A percentile compares a stretch with the other conserved stretches of the same genome.
Conservation (phyloP, 768 basidiomycete genomes). For the Pleurotus eryngii region DNA sequence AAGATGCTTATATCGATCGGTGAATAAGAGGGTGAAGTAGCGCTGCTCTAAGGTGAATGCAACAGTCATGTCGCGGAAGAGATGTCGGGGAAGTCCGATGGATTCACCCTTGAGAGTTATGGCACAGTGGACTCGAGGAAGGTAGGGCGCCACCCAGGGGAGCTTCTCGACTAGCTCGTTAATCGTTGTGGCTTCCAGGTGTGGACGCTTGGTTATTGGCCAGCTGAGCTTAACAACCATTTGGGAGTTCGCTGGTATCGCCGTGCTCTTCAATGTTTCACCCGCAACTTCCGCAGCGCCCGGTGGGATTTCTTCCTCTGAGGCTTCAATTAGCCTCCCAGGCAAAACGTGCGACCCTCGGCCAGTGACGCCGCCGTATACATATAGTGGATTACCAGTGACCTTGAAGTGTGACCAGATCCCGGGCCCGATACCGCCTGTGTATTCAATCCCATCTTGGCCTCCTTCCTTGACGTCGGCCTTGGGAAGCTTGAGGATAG, state of each 20-base stretch:
- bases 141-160: conserved; percentile 11
- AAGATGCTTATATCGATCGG: conserved; percentile 17
- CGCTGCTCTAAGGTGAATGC: conserved; percentile 10
- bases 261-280: background rate
- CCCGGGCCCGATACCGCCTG: background rate
- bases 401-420: background rate
- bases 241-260: too few species aligned
- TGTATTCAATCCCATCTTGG: background rate
- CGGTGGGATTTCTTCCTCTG: background rate
- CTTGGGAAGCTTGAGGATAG: background rate
- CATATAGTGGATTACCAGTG: conserved; percentile 4
- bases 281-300: background rate
- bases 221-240: conserved; percentile 15
- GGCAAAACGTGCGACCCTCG: conserved; percentile 15
- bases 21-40: conserved; percentile 15
- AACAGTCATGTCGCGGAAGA: background rate
- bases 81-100: conserved; percentile 10
- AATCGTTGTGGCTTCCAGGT: conserved; percentile 11
- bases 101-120: conserved; percentile 2
- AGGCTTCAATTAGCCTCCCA: background rate
- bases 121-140: conserved; percentile 11
- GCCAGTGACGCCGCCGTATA: conserved; percentile 12
- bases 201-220: conserved; percentile 6
- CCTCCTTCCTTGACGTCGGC: background rate
- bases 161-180: conserved; percentile 4